These are phyloP conservation scores for Fallopia convolvulus DNA, from an alignment of 148 eudicot species.

Conservation along the genomic window DNA sequence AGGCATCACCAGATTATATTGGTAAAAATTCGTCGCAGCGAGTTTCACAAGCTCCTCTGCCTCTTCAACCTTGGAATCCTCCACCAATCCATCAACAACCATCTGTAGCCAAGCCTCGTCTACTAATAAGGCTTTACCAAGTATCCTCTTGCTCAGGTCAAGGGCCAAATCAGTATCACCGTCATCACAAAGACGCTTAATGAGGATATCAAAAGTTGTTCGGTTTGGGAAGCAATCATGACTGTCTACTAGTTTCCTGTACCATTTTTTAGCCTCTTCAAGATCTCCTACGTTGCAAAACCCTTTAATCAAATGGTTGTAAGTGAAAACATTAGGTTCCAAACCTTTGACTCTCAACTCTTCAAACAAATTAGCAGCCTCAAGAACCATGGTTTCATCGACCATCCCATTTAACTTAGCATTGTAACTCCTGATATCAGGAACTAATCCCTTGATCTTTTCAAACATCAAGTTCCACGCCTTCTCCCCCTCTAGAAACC, in stretches of 20 bases:
- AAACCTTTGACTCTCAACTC: conserved; percentile 19
- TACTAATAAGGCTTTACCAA: conserved; percentile 1
- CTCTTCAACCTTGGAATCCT: conserved; percentile 20
- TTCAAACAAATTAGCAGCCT: conserved; percentile 18
- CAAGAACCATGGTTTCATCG: background rate
- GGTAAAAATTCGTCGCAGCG: conserved; percentile 10
- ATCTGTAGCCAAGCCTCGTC: conserved; percentile 16
- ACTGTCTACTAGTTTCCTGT: conserved; percentile 9
- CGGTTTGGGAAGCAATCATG: background rate
- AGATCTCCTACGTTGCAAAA: conserved; percentile 18
- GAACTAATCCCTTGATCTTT: conserved; percentile 12
- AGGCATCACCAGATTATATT: background rate
- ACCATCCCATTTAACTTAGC: conserved; percentile 18
- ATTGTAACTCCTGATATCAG: conserved; percentile 25
- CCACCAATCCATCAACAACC: conserved; percentile 25
- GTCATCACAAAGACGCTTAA: conserved; percentile 19
- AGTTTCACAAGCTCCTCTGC: conserved; percentile 23
- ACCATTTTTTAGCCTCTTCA: conserved; percentile 27
- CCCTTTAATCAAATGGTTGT: conserved; percentile 20
- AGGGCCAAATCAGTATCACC: conserved; percentile 22
- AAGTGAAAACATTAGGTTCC: conserved; percentile 21
- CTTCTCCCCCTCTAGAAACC: conserved; percentile 28
- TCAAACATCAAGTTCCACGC: conserved; percentile 20
- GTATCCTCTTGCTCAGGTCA: conserved; percentile 17
- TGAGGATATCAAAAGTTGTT: background rate